phyloP scores from a whole-genome alignment of 2,329 filamentous ascomycete species.

The Sordariomycetes sp. region DNA sequence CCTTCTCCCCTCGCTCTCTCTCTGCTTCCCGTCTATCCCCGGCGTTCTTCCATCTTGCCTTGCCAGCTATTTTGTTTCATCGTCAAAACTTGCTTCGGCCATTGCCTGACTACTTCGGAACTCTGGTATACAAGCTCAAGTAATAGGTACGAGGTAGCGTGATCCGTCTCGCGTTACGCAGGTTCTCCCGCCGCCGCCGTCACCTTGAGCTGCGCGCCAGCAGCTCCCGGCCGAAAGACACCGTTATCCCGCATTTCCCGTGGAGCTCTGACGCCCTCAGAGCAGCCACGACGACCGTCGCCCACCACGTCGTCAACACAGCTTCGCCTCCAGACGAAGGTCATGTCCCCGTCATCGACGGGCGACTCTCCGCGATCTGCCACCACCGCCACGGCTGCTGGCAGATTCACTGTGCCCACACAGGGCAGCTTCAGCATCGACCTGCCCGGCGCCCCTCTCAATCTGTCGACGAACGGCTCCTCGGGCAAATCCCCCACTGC shows the following conservation, averaged over 20 bases:
- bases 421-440: slow-evolving; percentile 39
- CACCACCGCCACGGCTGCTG: slow-evolving; percentile 23
- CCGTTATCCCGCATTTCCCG: neutral
- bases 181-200: neutral
- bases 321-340: slow-evolving; percentile 5
- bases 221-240: slow-evolving; percentile 1
- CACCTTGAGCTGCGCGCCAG: neutral
- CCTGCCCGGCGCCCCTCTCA: slow-evolving; percentile 32
- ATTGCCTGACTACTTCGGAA: neutral
- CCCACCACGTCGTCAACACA: slow-evolving; percentile 6
- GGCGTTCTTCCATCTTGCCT: neutral
- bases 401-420: slow-evolving; percentile 32
- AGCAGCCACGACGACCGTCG: slow-evolving; percentile 2
- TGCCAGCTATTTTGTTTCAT: neutral
- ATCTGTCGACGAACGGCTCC: slow-evolving; percentile 26
- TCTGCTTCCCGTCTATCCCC: neutral
- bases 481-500: slow-evolving; percentile 37
- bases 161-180: neutral
- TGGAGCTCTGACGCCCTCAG: slow-evolving; percentile 4
- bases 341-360: slow-evolving; percentile 43
- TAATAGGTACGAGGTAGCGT: too few species aligned
- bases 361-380: slow-evolving; percentile 39
- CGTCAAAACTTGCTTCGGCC: slow-evolving; percentile 2
- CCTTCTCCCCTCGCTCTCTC: neutral
- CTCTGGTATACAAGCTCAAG: neutral